Conservation (phyloP, 2,329 filamentous ascomycete species). For the Knoxdaviesia capensis region DNA sequence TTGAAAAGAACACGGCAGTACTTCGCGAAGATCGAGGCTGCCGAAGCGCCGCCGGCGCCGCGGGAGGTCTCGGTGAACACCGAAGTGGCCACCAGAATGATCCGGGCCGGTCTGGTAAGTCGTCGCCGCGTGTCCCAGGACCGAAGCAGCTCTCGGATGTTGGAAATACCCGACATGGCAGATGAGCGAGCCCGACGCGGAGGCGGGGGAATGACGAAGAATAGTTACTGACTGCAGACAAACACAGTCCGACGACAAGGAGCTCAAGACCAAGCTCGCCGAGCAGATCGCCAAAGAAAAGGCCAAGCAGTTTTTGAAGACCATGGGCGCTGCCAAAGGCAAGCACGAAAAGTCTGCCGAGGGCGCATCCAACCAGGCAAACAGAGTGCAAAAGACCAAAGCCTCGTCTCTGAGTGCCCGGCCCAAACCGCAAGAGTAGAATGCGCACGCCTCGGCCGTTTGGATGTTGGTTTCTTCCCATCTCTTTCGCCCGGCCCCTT, state of each 20-base stretch:
- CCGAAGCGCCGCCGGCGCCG: slow-evolving; percentile 41
- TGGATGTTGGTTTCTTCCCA: too few species aligned
- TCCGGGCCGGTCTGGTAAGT: slow-evolving; percentile 59
- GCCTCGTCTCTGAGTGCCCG: too few species aligned
- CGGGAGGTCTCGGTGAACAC: slow-evolving; percentile 41
- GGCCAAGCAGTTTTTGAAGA: slow-evolving; percentile 28
- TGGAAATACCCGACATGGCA: too few species aligned
- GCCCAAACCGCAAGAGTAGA: background rate
- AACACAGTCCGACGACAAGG: slow-evolving; percentile 26
- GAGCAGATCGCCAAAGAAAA: slow-evolving; percentile 36
- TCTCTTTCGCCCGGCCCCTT: too few species aligned
- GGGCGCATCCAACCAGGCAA: background rate
- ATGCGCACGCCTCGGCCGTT: background rate
- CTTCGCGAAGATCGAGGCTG: slow-evolving; percentile 72
- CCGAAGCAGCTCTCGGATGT: too few species aligned
- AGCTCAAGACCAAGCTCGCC: slow-evolving; percentile 27
- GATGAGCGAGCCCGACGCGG: too few species aligned
- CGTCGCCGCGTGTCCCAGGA: background rate
- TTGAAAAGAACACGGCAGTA: slow-evolving; percentile 76
- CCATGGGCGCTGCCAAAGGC: slow-evolving; percentile 20
- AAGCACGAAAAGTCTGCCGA: background rate
- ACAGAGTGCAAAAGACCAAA: background rate
- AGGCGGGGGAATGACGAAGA: background rate
- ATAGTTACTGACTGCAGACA: background rate
- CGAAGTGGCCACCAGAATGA: slow-evolving; percentile 58